These are phyloP conservation scores for Asparagopsis taxiformis DNA, from an alignment of 31 red algal species.

Conservation along the genomic window DNA sequence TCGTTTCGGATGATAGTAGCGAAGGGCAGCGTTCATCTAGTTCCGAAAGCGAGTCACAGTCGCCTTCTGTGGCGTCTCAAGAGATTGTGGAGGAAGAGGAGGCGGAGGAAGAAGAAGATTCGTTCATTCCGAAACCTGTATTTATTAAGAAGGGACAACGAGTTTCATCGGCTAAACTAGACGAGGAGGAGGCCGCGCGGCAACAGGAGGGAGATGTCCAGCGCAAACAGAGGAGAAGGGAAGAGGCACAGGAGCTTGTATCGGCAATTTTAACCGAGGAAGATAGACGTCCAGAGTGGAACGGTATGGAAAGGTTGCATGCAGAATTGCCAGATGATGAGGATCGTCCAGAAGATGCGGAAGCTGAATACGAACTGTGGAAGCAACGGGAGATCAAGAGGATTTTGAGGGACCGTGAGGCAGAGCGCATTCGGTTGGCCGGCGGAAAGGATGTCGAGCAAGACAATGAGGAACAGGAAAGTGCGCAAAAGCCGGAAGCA, in stretches of 20 bases:
- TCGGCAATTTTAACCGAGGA: slow-evolving; percentile 25
- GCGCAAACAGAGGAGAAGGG: background rate
- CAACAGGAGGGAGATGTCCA: background rate
- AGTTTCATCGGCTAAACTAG: background rate
- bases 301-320: background rate
- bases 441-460: slow-evolving; percentile 4
- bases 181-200: background rate
- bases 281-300: slow-evolving; percentile 6
- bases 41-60: background rate
- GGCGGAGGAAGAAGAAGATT: background rate
- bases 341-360: slow-evolving; percentile 12
- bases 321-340: slow-evolving; percentile 31
- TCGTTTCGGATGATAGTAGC: background rate
- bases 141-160: slow-evolving; percentile 2
- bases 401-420: slow-evolving; percentile 43
- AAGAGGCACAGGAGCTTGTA: slow-evolving; percentile 28
- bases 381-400: slow-evolving; percentile 34
- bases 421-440: slow-evolving; percentile 10
- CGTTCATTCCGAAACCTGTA: background rate
- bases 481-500: background rate
- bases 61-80: background rate
- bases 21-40: background rate
- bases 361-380: slow-evolving; percentile 33
- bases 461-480: slow-evolving; percentile 1
- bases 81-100: background rate